These are phyloP conservation scores for Lineolata rhizophorae DNA, from an alignment of 495 filamentous ascomycete genomes.

Conservation along the genomic window DNA sequence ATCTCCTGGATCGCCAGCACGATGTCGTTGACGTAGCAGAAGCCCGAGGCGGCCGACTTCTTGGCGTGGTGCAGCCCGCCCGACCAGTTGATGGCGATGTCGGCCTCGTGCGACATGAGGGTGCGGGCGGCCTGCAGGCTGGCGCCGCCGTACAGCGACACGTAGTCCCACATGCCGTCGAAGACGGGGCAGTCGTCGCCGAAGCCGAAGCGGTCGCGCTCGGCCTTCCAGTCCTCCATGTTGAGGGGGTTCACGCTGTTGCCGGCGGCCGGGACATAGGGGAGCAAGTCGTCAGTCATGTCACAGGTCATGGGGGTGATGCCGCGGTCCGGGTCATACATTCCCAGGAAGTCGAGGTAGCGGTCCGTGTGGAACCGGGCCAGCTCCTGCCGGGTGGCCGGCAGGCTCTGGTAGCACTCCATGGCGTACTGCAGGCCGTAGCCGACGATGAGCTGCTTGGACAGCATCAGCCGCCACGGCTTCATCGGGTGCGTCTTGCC, in stretches of 20 bases:
- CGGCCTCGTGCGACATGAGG: conserved; percentile 61
- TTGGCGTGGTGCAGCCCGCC: conserved; percentile 96
- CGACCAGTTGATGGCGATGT: conserved; percentile 98
- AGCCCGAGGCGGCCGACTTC: conserved; percentile 79
- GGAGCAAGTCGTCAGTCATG: too few relatives aligned
- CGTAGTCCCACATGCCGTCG: conserved; percentile 87
- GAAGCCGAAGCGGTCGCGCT: conserved; percentile 43
- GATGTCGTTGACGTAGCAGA: conserved; percentile 98
- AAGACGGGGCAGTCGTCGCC: conserved; percentile 94
- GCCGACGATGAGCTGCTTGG: conserved; percentile 77
- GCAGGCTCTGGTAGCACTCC: conserved; percentile 69
- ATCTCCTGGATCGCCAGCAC: conserved; percentile 86
- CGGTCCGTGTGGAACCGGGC: conserved; percentile 67
- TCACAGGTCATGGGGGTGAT: too few relatives aligned
- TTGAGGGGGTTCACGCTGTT: conserved; percentile 25
- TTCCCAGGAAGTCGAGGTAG: conserved; percentile 68
- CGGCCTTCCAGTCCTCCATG: conserved; percentile 18
- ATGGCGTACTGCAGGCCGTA: conserved; percentile 93
- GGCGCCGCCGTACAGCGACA: conserved; percentile 76
- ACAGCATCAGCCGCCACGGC: conserved; percentile 86
- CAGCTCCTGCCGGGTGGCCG: conserved; percentile 73
- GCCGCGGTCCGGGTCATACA: conserved; percentile 33
- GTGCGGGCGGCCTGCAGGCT: conserved; percentile 83
- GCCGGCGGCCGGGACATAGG: too few relatives aligned
- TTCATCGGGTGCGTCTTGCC: conserved; percentile 95